Percentiles rank a stretch among this genome's conserved stretches.
Conservation (phyloP, 192 early-diverging fungal species). For the Coemansia sp. region DNA sequence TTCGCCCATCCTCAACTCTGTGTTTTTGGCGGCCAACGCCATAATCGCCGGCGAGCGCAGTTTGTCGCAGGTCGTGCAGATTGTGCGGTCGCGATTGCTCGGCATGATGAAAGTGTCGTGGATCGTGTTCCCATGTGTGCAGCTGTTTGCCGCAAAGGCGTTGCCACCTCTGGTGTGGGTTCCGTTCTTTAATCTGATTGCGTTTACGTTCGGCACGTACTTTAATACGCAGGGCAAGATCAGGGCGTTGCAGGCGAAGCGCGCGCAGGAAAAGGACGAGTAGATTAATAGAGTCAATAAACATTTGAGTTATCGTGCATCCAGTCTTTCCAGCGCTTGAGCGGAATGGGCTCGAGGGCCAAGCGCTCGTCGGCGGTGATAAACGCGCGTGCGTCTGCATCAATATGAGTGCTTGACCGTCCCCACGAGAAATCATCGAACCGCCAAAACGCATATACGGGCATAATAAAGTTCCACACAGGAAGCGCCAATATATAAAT, state of each 20-base stretch:
- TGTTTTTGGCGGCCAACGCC: conserved; percentile 82
- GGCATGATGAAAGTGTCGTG: conserved; percentile 81
- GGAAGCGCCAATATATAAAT: conserved; percentile 80
- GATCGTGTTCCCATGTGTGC: conserved; percentile 75
- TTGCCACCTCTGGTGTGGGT: conserved; percentile 79
- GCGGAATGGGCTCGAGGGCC: conserved; percentile 46
- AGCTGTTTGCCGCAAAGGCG: conserved; percentile 76
- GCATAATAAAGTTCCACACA: conserved; percentile 95
- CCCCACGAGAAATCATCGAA: conserved; percentile 94
- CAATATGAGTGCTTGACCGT: not conserved
- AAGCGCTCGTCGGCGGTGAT: conserved; percentile 47
- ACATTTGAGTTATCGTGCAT: conserved; percentile 22
- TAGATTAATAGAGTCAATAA: not conserved
- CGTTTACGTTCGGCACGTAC: conserved; percentile 75
- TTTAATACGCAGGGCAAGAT: conserved; percentile 77
- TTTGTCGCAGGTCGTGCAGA: conserved; percentile 50
- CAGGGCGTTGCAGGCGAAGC: conserved; percentile 39
- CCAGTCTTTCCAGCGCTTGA: conserved; percentile 54
- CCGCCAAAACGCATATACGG: conserved; percentile 91
- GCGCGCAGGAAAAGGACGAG: conserved; percentile 11
- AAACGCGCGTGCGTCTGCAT: conserved; percentile 40
- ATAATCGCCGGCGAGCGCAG: conserved; percentile 72
- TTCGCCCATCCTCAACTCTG: conserved; percentile 83
- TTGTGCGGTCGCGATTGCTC: conserved; percentile 63
- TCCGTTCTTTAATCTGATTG: conserved; percentile 87